phyloP scores from a whole-genome alignment of 208 protist genomes.

The Blastocrithidia nonstop region DNA sequence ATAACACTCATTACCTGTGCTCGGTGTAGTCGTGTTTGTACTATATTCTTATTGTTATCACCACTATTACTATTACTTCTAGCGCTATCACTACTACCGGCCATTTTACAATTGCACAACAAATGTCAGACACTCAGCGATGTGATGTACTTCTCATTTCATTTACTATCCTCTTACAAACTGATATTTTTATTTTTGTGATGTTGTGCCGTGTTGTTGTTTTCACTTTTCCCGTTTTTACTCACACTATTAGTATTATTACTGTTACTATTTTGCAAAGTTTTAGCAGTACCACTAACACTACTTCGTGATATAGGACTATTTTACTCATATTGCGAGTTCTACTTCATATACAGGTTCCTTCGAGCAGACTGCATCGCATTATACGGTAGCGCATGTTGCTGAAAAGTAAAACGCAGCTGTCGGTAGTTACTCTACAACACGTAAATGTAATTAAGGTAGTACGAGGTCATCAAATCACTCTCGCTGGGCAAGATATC shows the following conservation, averaged over 20 bases:
- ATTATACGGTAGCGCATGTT: slow-evolving; percentile 17
- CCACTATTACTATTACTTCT: neutral
- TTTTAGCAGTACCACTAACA: neutral
- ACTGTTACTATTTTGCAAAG: neutral
- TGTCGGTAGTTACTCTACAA: slow-evolving; percentile 33
- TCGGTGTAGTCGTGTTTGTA: slow-evolving; percentile 29
- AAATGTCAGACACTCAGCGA: slow-evolving; percentile 41
- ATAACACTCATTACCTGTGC: slow-evolving; percentile 37
- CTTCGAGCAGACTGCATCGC: neutral
- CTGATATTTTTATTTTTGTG: slow-evolving; percentile 1
- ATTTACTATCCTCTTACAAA: neutral
- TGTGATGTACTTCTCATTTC: slow-evolving; percentile 12
- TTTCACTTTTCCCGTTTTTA: neutral
- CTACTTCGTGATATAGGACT: neutral
- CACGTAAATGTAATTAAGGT: slow-evolving; percentile 21
- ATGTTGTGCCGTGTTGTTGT: neutral
- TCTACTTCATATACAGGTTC: neutral
- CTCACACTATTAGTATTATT: neutral
- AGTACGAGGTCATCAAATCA: slow-evolving; percentile 17
- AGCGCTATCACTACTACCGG: slow-evolving; percentile 17
- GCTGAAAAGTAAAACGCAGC: slow-evolving; percentile 28
- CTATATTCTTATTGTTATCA: neutral
- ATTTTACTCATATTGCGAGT: neutral
- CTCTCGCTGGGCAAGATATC: slow-evolving; percentile 32
- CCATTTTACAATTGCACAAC: slow-evolving; percentile 32